Base-by-base conservation (phyloP, 495 filamentous ascomycete genomes). In the Penicillium nucicola region DNA sequence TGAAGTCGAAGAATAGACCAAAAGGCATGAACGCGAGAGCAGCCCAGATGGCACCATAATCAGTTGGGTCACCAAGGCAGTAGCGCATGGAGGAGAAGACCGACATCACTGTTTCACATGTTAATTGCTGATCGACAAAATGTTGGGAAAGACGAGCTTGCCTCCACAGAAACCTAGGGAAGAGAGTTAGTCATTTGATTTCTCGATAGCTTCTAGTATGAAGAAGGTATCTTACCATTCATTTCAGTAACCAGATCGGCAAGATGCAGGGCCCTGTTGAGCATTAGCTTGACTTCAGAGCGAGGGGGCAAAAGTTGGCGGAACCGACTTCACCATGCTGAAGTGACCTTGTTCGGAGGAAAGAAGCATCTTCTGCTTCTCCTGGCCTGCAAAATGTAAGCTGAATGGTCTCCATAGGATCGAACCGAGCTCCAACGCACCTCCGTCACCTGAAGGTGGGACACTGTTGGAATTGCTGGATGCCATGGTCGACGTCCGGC, bases 1-100 rank as follows among this genome's bases (percentile, higher is more conserved):
- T 90, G 63, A 96, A 96, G 66, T 98, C 93, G 69, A 98, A 98
- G 75, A 97, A 97, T 3, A 97, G 79, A 2, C 92, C 93, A 25
- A 97, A 87, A 2, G 92, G 92, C 75, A 97, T 88, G 67, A 97
- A 89, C 0, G 71, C 82, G 40, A 98, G 84, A 14, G 95, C 92
- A 19, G 83, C 67, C 79, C 85, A 97, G 22, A 97, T 71, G 56
- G 87, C 80, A 13, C 69, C 65, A 57, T 82, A 75, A 40, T 86
- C 75, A 30, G 77, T 58, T 3, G 89, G 81, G 40, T 86, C 84
- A 55, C 86, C 85, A 55, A 96, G 78, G 68, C 87, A 92, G 77
- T 97, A 97, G 34, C 91, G 90, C 77, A 98, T 81, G 31, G 92
- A 96, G 13, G 92, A 91, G 74, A 97, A 90, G 63, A 98, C 80